These are phyloP conservation scores for Alliaria petiolata DNA, from an alignment of 345 rosid genomes.

Conservation along the genomic window DNA sequence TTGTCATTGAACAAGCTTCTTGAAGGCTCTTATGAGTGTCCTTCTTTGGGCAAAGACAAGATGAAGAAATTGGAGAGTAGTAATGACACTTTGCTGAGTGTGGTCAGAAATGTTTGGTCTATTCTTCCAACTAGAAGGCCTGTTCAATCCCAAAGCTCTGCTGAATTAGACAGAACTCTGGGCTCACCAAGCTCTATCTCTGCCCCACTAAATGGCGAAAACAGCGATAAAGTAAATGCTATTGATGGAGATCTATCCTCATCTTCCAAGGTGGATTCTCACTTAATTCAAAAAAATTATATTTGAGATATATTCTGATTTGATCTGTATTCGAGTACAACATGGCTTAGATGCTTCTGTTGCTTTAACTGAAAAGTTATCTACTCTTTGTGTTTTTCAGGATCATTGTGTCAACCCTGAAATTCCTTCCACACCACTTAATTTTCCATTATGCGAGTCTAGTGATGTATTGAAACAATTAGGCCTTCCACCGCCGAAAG, in stretches of 20 bases:
- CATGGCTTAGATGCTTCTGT: neutral
- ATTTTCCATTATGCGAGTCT: slow-evolving; percentile 47
- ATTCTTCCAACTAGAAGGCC: slow-evolving; percentile 52
- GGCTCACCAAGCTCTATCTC: slow-evolving; percentile 45
- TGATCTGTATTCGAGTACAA: neutral
- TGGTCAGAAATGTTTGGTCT: slow-evolving; percentile 64
- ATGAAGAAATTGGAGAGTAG: slow-evolving; percentile 44
- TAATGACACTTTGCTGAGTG: slow-evolving; percentile 44
- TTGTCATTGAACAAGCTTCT: slow-evolving; percentile 71
- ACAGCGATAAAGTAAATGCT: slow-evolving; percentile 45
- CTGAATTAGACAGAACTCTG: slow-evolving; percentile 48
- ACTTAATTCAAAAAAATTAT: neutral
- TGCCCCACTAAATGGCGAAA: slow-evolving; percentile 34
- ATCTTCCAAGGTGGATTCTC: slow-evolving; percentile 51
- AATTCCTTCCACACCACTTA: slow-evolving; percentile 38
- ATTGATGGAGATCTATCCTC: slow-evolving; percentile 42
- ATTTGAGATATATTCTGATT: neutral
- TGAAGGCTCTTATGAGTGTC: slow-evolving; percentile 62
- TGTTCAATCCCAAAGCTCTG: slow-evolving; percentile 41
- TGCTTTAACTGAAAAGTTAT: neutral
- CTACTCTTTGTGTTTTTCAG: slow-evolving; percentile 37
- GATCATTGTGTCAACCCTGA: slow-evolving; percentile 43
- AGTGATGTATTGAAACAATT: slow-evolving; percentile 54
- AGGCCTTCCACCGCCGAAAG: slow-evolving; percentile 72
- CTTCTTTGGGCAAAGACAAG: slow-evolving; percentile 58